Evolutionary conservation across 2,329 filamentous ascomycete genomes (phyloP).

Genomic region (Mollisia scopiformis): DNA sequence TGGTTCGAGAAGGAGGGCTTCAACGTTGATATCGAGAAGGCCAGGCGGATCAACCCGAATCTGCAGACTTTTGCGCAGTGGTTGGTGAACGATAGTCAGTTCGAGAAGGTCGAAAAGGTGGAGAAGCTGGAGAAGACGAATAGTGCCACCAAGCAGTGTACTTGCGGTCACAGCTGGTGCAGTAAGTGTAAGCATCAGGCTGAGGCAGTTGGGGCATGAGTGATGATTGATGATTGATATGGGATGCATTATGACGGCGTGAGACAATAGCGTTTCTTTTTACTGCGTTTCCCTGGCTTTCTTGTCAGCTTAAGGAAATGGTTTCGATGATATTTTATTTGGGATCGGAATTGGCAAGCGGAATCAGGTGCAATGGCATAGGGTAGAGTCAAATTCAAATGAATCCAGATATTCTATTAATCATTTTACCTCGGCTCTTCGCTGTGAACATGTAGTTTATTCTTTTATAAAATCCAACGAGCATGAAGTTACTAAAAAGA

Average conservation of each 20-base stretch:
- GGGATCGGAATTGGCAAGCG: no score
- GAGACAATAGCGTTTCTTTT: background rate
- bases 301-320: no score
- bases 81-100: conserved; percentile 43
- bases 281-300: background rate
- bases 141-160: background rate
- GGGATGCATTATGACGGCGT: conserved; percentile 9
- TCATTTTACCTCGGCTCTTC: no score
- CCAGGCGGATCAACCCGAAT: conserved; percentile 45
- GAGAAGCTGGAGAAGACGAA: background rate
- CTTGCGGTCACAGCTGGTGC: background rate
- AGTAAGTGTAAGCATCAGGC: background rate
- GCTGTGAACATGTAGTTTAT: no score
- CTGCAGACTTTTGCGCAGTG: conserved; percentile 49
- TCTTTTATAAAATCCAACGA: no score
- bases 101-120: conserved; percentile 14
- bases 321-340: no score
- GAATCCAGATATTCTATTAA: no score
- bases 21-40: conserved; percentile 38
- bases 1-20: conserved; percentile 37
- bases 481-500: no score
- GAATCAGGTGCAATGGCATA: no score
- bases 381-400: no score
- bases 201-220: background rate
- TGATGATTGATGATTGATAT: background rate